These are phyloP conservation scores for Hippophae gyantsensis DNA, from an alignment of 306 rosid species.

Conservation along the genomic window DNA sequence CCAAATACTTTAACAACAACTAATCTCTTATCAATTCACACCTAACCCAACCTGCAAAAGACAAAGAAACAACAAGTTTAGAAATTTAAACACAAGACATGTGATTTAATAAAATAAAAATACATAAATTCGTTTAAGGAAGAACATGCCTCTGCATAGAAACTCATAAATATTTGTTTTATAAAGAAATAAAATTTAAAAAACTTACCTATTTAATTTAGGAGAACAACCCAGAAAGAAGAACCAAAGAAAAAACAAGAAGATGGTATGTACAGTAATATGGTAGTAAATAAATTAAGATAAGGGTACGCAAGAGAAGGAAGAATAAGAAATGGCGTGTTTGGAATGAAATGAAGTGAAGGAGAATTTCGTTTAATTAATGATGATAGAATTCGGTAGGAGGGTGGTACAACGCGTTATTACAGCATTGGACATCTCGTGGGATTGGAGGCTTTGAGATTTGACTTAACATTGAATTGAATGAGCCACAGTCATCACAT, in stretches of 20 bases:
- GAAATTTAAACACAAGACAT: too few relatives aligned
- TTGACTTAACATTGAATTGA: constrained; percentile 9
- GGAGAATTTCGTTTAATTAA: constrained; percentile 10
- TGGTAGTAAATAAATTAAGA: too few relatives aligned
- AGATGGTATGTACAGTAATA: too few relatives aligned
- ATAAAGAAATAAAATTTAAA: too few relatives aligned
- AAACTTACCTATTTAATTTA: too few relatives aligned
- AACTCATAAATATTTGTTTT: too few relatives aligned
- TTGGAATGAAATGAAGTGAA: constrained; percentile 6
- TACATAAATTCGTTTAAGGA: too few relatives aligned
- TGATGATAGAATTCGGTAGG: constrained; percentile 11
- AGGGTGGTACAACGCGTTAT: constrained; percentile 20
- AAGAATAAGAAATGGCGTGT: background rate
- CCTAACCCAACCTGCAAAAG: background rate
- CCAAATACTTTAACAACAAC: background rate
- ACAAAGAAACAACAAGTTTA: background rate
- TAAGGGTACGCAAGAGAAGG: background rate
- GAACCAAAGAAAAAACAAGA: too few relatives aligned
- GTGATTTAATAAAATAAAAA: too few relatives aligned
- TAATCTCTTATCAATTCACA: background rate
- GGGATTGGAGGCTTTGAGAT: background rate
- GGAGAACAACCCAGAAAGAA: too few relatives aligned
- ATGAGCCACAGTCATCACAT: background rate
- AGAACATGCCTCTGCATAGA: too few relatives aligned
- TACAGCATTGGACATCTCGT: constrained; percentile 20